Conservation (phyloP, 495 filamentous ascomycete genomes). For the Terfezia claveryi region DNA sequence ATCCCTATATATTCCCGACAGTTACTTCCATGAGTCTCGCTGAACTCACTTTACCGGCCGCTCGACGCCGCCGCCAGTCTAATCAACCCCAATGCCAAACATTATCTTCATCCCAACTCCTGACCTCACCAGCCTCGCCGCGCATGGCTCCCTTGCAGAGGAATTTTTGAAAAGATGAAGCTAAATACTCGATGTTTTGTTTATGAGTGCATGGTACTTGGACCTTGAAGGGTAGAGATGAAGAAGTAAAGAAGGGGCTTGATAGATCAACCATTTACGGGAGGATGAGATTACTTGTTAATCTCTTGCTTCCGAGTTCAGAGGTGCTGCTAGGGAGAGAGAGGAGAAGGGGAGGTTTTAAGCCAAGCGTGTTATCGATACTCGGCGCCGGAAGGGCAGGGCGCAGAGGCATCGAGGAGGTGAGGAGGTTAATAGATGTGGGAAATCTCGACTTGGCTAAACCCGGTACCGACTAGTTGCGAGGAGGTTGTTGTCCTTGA, state of each 20-base stretch:
- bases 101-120: slow-evolving; percentile 31
- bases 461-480: slow-evolving; percentile 2
- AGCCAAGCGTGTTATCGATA: slow-evolving; percentile 40
- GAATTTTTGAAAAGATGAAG: slow-evolving; percentile 34
- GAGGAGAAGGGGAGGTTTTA: slow-evolving; percentile 1
- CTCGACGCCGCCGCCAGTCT: slow-evolving; percentile 27
- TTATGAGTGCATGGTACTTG: slow-evolving; percentile 30
- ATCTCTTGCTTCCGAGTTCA: slow-evolving; percentile 42
- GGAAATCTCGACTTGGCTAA: slow-evolving; percentile 20
- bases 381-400: slow-evolving; percentile 28
- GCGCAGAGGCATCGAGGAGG: slow-evolving; percentile 25
- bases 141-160: slow-evolving; percentile 37
- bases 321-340: slow-evolving; percentile 14
- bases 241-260: slow-evolving; percentile 38
- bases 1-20: no score
- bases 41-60: slow-evolving; percentile 27
- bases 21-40: no score
- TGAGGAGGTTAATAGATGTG: neutral
- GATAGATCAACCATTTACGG: slow-evolving; percentile 38
- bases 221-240: slow-evolving; percentile 17
- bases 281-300: slow-evolving; percentile 38
- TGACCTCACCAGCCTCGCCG: slow-evolving; percentile 35
- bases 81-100: slow-evolving; percentile 30
- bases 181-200: slow-evolving; percentile 39
- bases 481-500: slow-evolving; percentile 7